phyloP scores from a whole-genome alignment of 805 yeast species.

The Candida tallmaniae region DNA sequence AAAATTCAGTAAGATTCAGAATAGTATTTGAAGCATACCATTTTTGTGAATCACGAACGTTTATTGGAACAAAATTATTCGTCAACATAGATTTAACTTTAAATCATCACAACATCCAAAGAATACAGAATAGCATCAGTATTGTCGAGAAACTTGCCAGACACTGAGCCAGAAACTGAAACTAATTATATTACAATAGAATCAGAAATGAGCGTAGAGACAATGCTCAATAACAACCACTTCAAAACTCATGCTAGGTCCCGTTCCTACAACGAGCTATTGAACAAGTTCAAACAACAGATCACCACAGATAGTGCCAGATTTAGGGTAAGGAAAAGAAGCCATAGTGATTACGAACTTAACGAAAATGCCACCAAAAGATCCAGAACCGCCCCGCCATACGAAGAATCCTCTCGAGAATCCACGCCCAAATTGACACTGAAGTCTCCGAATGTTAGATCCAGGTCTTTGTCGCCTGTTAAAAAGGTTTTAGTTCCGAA shows the following conservation, averaged over 20 bases:
- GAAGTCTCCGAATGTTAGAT: constrained; percentile 13
- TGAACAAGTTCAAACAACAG: constrained; percentile 21
- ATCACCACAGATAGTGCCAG: constrained; percentile 11
- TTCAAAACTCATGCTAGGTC: constrained; percentile 25
- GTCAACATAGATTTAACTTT: no score
- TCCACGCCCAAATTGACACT: not conserved
- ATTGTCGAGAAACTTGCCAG: no score
- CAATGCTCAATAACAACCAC: constrained; percentile 29
- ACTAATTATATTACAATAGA: constrained; percentile 9
- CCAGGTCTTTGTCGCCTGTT: constrained; percentile 26
- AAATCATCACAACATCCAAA: no score
- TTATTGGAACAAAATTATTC: no score
- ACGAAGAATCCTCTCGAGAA: constrained; percentile 17
- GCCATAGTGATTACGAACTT: constrained; percentile 18
- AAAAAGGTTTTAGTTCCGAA: constrained; percentile 2
- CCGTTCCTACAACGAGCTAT: constrained; percentile 31
- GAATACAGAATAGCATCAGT: no score
- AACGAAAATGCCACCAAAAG: constrained; percentile 21
- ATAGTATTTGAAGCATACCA: no score
- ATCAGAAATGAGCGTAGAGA: constrained; percentile 35
- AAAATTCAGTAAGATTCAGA: no score
- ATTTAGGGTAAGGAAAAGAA: constrained; percentile 20
- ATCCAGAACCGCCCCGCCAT: constrained; percentile 44
- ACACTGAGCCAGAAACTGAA: no score
- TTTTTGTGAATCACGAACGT: no score